Evolutionary conservation across 2,329 filamentous ascomycete species (phyloP), one percentile per base, ranked within the genome.

Genomic region (Clarireedia monteithiana): DNA sequence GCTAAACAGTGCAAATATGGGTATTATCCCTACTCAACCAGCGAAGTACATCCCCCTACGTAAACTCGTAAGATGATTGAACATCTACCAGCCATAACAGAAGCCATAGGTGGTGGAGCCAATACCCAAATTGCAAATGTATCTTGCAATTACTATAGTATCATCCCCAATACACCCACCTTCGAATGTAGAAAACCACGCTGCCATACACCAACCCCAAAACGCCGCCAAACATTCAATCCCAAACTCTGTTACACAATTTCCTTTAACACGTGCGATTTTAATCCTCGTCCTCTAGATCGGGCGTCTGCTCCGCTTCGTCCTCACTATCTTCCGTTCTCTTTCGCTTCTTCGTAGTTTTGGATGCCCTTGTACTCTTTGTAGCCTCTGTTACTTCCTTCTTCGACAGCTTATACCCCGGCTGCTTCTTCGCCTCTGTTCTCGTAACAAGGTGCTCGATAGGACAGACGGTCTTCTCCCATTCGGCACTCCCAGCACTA

Each of bases 361-460:
- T 42, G 20, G 23, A 9, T 12, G 15, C 30, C 15, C 56, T 49
- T n/a, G 53, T 34, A 30, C 30, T 27, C 47, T 58, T 50, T 27
- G 9, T 24, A 5, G 24, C 20, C 15, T 45, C 34, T 7, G 5
- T 34, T 12, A 34, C 17, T 6, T 26, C 49, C 15, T 53, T 59
- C 42, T 53, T 54, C 4, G 15, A 26, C 6, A 56, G 27, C 1
- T 42, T 56, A 10, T 36, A 55, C 15, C 56, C 52, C 40, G 42
- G 42, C 39, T 53, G 45, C 44, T 81, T 81, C 62, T 77, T 77
- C 57, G 72, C 75, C 6, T 80, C 82, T n/a, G 74, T 77, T 52
- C 81, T 71, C 55, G 71, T 78, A 4, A 85, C 79, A 38, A 85
- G 67, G 65, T 85, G 79, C 51, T 86, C 83, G 65, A 86, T 84